phyloP scores from a whole-genome alignment of 345 rosid species.

The Euclidium syriacum region DNA sequence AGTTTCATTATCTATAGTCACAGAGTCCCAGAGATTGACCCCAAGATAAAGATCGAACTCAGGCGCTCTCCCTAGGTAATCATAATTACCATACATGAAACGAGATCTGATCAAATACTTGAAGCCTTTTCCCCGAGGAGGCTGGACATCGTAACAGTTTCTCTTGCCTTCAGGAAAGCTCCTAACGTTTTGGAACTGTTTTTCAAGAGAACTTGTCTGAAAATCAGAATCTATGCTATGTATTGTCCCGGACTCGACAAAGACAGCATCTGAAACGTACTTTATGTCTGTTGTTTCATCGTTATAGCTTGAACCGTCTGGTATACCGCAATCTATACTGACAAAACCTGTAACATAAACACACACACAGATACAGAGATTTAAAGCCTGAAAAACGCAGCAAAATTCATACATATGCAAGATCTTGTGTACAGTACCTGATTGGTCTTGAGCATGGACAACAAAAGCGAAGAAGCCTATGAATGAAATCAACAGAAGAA shows the following conservation, averaged over 20 bases:
- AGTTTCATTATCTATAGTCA: conserved; percentile 18
- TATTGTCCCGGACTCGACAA: conserved; percentile 26
- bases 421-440: conserved; percentile 20
- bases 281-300: conserved; percentile 29
- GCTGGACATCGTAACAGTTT: conserved; percentile 32
- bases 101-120: conserved; percentile 45
- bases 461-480: no score
- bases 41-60: conserved; percentile 52
- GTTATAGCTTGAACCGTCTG: conserved; percentile 18
- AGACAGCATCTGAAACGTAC: conserved; percentile 32
- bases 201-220: conserved; percentile 1
- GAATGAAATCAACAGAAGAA: neutral
- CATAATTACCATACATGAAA: conserved; percentile 55
- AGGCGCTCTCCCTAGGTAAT: conserved; percentile 24
- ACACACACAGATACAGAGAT: neutral
- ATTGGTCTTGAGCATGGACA: conserved; percentile 30
- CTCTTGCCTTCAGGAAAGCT: conserved; percentile 35
- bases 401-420: neutral
- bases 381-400: neutral
- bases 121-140: conserved; percentile 13
- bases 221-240: conserved; percentile 9
- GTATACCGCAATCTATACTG: conserved; percentile 40
- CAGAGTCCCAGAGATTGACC: conserved; percentile 33
- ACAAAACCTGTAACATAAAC: conserved; percentile 27
- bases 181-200: conserved; percentile 26